Conservation (phyloP, 2,329 filamentous ascomycete species). For the Calonectria hongkongensis region DNA sequence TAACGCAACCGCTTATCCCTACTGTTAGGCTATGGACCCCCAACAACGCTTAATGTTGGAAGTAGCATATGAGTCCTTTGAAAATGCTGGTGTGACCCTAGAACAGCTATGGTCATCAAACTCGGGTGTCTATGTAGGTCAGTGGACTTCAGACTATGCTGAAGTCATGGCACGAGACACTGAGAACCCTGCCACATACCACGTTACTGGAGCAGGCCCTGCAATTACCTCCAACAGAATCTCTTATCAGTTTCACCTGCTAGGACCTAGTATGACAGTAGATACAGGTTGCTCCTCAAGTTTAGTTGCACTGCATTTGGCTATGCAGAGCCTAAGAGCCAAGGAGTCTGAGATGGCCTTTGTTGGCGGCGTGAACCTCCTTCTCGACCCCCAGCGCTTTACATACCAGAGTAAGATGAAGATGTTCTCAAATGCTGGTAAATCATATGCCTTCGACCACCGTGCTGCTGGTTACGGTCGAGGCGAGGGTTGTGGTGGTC, state of each 20-base stretch:
- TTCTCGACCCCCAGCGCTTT: conserved; percentile 51
- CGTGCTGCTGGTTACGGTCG: conserved; percentile 68
- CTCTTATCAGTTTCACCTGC: conserved; percentile 68
- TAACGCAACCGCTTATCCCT: conserved; percentile 17
- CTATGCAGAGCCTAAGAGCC: conserved; percentile 58
- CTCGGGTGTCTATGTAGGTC: conserved; percentile 56
- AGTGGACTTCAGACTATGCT: conserved; percentile 53
- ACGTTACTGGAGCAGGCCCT: conserved; percentile 65
- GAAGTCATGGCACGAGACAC: conserved; percentile 55
- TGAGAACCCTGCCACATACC: conserved; percentile 68
- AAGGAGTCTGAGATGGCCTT: conserved; percentile 57
- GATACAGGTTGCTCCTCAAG: conserved; percentile 72
- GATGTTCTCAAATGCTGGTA: conserved; percentile 54
- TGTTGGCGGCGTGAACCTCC: conserved; percentile 55
- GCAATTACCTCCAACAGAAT: conserved; percentile 67
- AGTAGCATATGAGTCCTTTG: conserved; percentile 54
- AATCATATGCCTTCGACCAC: conserved; percentile 62
- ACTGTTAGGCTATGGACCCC: conserved; percentile 52
- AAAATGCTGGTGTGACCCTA: conserved; percentile 59
- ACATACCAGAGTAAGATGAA: conserved; percentile 50
- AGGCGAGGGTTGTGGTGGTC: conserved; percentile 65
- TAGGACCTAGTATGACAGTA: conserved; percentile 68
- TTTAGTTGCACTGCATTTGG: conserved; percentile 68
- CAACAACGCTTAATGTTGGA: conserved; percentile 55
- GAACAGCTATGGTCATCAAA: conserved; percentile 51